A percentile compares a stretch with the other conserved stretches of the same genome.
phyloP scores from a whole-genome alignment of 495 filamentous ascomycete genomes.

The Penicillium goetzii region DNA sequence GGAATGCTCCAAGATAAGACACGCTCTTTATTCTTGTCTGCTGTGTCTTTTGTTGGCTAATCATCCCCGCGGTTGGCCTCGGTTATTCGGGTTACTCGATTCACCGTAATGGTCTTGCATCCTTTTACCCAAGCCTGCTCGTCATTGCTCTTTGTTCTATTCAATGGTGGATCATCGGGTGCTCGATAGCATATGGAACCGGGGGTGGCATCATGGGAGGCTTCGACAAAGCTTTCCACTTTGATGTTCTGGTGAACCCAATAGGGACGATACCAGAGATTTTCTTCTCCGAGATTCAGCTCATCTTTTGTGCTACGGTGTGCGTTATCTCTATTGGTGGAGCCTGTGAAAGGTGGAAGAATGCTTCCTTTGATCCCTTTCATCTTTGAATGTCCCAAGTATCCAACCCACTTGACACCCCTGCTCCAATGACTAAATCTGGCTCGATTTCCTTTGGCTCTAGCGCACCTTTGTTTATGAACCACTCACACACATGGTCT shows the following conservation, averaged over 20 bases:
- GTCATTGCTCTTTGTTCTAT: slow-evolving; percentile 47
- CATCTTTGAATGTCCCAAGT: slow-evolving; percentile 43
- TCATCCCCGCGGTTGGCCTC: slow-evolving; percentile 37
- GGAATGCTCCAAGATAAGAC: slow-evolving; percentile 38
- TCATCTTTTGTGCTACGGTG: slow-evolving; percentile 56
- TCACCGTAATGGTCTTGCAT: slow-evolving; percentile 48
- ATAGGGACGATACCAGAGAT: slow-evolving; percentile 53
- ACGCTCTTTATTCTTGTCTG: slow-evolving; percentile 51
- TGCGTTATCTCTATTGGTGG: slow-evolving; percentile 50
- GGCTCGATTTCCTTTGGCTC: slow-evolving; percentile 26
- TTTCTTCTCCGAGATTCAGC: slow-evolving; percentile 56
- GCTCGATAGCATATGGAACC: slow-evolving; percentile 47
- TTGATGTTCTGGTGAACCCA: slow-evolving; percentile 43
- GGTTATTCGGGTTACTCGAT: slow-evolving; percentile 54
- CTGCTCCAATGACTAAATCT: background rate
- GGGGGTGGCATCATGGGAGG: slow-evolving; percentile 43
- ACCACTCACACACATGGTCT: slow-evolving; percentile 51
- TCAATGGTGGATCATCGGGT: slow-evolving; percentile 52
- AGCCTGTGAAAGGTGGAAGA: slow-evolving; percentile 53
- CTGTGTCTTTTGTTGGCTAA: slow-evolving; percentile 46
- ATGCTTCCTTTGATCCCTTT: slow-evolving; percentile 55
- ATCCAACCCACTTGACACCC: background rate
- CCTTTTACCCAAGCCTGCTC: slow-evolving; percentile 50
- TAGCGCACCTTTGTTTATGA: slow-evolving; percentile 53
- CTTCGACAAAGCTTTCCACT: slow-evolving; percentile 43